Conservation (phyloP, 83 land plant species). For the Picea abies region DNA sequence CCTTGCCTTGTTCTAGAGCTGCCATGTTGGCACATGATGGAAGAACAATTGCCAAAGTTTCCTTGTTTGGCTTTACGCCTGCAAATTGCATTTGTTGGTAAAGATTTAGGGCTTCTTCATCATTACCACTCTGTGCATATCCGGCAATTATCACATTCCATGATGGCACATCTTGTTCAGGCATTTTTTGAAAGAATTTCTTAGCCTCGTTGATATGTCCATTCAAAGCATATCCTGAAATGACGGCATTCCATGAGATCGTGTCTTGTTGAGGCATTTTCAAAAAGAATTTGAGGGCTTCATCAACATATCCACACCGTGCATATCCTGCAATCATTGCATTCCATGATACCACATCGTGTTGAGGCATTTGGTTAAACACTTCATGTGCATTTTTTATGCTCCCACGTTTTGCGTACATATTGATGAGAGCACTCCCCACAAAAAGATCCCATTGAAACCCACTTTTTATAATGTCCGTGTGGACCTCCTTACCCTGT, state of each 20-base stretch:
- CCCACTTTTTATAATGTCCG: too few relatives aligned
- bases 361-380: conserved; percentile 10
- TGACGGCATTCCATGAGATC: conserved; percentile 3
- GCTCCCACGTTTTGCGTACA: background rate
- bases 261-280: conserved; percentile 11
- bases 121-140: conserved; percentile 4
- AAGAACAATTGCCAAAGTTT: conserved; percentile 19
- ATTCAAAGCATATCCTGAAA: background rate
- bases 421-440: background rate
- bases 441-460: background rate
- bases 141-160: conserved; percentile 15
- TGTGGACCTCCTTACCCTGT: background rate
- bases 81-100: conserved; percentile 13
- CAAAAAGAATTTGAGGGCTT: background rate
- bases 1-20: background rate
- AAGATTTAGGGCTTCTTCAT: conserved; percentile 16
- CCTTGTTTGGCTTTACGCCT: conserved; percentile 12
- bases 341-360: conserved; percentile 22
- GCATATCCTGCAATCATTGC: conserved; percentile 27
- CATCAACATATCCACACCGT: conserved; percentile 17
- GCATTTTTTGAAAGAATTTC: conserved; percentile 5
- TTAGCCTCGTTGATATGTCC: background rate
- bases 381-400: conserved; percentile 13
- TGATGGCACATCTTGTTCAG: conserved; percentile 7
- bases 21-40: conserved; percentile 26